Evolutionary conservation across 2,329 filamentous ascomycete genomes (phyloP).

Genomic region (Berkeleyomyces rouxiae): DNA sequence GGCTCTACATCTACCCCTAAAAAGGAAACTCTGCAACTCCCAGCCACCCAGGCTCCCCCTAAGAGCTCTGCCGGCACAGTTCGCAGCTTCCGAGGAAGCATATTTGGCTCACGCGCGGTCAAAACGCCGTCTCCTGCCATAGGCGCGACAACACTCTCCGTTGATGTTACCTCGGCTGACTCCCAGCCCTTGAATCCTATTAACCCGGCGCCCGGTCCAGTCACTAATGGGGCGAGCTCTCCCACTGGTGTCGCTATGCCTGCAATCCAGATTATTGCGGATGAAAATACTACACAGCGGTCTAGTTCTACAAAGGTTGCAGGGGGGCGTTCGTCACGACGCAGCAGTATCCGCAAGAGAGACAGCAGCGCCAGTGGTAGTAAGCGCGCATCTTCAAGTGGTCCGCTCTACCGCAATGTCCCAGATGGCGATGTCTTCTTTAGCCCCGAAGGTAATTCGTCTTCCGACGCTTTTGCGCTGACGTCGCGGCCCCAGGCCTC

Average conservation of each 20-base stretch:
- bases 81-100: slow-evolving; percentile 54
- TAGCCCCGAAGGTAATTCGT: slow-evolving; percentile 29
- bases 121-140: slow-evolving; percentile 7
- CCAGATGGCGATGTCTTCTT: slow-evolving; percentile 36
- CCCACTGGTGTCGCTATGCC: slow-evolving; percentile 20
- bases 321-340: slow-evolving; percentile 10
- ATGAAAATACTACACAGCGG: not conserved
- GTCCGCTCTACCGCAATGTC: slow-evolving; percentile 27
- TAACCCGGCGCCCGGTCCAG: slow-evolving; percentile 28
- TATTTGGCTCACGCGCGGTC: slow-evolving; percentile 43
- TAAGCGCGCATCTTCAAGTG: slow-evolving; percentile 27
- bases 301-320: not conserved
- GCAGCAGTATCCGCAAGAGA: slow-evolving; percentile 14
- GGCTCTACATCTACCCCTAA: slow-evolving; percentile 22
- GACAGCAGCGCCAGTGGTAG: slow-evolving; percentile 23
- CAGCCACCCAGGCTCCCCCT: slow-evolving; percentile 23
- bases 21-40: slow-evolving; percentile 7
- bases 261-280: slow-evolving; percentile 9
- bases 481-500: slow-evolving; percentile 25
- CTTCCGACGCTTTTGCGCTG: slow-evolving; percentile 29
- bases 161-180: not conserved
- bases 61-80: slow-evolving; percentile 56
- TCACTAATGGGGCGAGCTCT: slow-evolving; percentile 26
- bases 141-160: slow-evolving; percentile 2
- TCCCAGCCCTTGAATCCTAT: slow-evolving; percentile 18